phyloP scores from a whole-genome alignment of 768 basidiomycete species.

The Calocera viscosa region DNA sequence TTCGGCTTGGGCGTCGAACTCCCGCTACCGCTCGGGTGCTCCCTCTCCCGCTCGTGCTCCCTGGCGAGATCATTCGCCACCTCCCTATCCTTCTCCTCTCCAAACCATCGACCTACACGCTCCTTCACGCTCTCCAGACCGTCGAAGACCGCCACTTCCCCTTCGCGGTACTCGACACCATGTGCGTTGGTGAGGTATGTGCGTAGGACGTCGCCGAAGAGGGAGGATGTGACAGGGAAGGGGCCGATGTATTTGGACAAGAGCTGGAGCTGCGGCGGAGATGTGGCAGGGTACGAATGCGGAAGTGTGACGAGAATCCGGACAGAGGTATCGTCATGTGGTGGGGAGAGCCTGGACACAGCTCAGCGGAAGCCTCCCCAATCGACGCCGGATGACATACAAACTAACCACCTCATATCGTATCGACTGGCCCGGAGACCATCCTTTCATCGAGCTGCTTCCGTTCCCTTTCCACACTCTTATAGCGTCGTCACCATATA shows the following conservation, averaged over 20 bases:
- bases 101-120: constrained; percentile 55
- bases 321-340: constrained; percentile 28
- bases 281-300: constrained; percentile 46
- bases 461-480: constrained; percentile 38
- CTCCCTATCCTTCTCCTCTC: constrained; percentile 35
- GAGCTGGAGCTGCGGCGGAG: constrained; percentile 72
- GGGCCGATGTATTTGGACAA: constrained; percentile 73
- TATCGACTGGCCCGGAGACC: constrained; percentile 28
- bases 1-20: constrained; percentile 1
- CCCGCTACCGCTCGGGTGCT: not conserved
- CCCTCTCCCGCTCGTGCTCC: not conserved
- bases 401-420: constrained; percentile 54
- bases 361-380: constrained; percentile 26
- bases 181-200: constrained; percentile 60
- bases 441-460: constrained; percentile 18
- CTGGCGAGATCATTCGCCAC: constrained; percentile 11
- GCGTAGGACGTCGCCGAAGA: constrained; percentile 66
- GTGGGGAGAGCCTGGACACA: constrained; percentile 37
- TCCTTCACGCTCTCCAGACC: constrained; percentile 68
- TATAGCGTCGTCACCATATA: constrained; percentile 61
- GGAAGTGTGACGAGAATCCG: constrained; percentile 36
- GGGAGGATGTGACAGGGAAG: constrained; percentile 55
- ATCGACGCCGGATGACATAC: constrained; percentile 43
- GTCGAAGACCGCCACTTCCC: constrained; percentile 73
- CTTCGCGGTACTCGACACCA: constrained; percentile 65